Conservation (phyloP, 371 early-diverging fungal genomes). For the Mucor circinelloides region DNA sequence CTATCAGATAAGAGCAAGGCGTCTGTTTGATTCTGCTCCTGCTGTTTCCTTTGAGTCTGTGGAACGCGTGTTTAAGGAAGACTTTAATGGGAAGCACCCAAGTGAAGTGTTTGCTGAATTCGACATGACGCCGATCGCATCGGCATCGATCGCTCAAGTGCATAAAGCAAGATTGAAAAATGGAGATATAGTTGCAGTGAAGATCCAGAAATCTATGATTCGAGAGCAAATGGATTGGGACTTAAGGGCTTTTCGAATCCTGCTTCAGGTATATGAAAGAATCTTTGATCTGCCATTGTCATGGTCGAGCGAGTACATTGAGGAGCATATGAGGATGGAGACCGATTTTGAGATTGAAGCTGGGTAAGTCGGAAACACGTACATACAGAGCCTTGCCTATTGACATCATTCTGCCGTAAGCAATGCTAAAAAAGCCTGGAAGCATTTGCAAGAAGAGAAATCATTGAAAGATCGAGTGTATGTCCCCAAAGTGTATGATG, state of each 20-base stretch:
- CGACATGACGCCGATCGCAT: constrained; percentile 74
- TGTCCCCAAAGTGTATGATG: constrained; percentile 82
- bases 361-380: constrained; percentile 24
- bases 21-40: constrained; percentile 86
- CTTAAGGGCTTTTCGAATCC: constrained; percentile 65
- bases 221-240: constrained; percentile 84
- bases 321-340: constrained; percentile 80
- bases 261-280: constrained; percentile 67
- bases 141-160: constrained; percentile 95
- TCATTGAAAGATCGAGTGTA: constrained; percentile 59
- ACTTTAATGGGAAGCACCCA: constrained; percentile 61
- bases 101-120: constrained; percentile 75
- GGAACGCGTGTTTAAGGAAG: constrained; percentile 68
- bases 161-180: constrained; percentile 81
- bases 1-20: constrained; percentile 69
- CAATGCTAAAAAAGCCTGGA: constrained; percentile 71
- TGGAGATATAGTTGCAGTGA: constrained; percentile 84
- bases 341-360: constrained; percentile 80
- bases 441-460: constrained; percentile 60
- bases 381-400: not conserved
- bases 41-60: constrained; percentile 69
- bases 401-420: constrained; percentile 12
- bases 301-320: constrained; percentile 81
- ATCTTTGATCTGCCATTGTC: constrained; percentile 85
- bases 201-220: constrained; percentile 92